Percentiles rank a stretch among this genome's conserved stretches.
Evolutionary conservation across 164 flowering plant species (phyloP).

Genomic region (Stephania yunnanensis): DNA sequence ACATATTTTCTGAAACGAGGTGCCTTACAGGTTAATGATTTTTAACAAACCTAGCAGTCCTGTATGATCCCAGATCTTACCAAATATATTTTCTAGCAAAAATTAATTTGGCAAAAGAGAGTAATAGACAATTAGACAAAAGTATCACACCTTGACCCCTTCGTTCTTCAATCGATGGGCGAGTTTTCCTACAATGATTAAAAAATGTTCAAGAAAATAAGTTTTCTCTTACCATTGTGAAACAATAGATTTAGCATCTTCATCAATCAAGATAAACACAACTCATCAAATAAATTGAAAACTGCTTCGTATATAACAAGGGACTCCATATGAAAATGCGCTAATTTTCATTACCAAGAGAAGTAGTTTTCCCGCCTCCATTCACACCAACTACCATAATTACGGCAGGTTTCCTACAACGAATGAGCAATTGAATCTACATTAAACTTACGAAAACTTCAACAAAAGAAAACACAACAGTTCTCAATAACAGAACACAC

Average conservation of each 20-base stretch:
- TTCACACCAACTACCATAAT: conserved; percentile 93
- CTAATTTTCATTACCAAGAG: conserved; percentile 57
- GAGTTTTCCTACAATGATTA: conserved; percentile 71
- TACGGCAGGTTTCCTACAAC: conserved; percentile 80
- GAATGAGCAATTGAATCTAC: background rate
- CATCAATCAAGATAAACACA: background rate
- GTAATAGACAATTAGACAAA: background rate
- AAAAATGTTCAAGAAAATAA: background rate
- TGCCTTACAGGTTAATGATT: too few species aligned
- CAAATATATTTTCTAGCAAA: too few species aligned
- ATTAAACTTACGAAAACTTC: background rate
- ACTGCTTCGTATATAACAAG: background rate
- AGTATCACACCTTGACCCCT: conserved; percentile 65
- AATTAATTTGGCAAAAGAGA: background rate
- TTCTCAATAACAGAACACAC: conserved; percentile 24
- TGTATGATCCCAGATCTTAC: too few species aligned
- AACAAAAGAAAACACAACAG: conserved; percentile 1
- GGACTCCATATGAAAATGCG: background rate
- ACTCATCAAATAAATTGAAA: background rate
- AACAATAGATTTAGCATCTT: background rate
- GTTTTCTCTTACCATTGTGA: background rate
- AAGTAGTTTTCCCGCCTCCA: conserved; percentile 99
- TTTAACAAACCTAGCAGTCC: too few species aligned
- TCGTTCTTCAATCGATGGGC: conserved; percentile 83
- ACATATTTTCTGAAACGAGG: too few species aligned